Evolutionary conservation across 352 stramenopile species (phyloP), one percentile per base, ranked within the genome.

Genomic region (Aphanomyces astaci): DNA sequence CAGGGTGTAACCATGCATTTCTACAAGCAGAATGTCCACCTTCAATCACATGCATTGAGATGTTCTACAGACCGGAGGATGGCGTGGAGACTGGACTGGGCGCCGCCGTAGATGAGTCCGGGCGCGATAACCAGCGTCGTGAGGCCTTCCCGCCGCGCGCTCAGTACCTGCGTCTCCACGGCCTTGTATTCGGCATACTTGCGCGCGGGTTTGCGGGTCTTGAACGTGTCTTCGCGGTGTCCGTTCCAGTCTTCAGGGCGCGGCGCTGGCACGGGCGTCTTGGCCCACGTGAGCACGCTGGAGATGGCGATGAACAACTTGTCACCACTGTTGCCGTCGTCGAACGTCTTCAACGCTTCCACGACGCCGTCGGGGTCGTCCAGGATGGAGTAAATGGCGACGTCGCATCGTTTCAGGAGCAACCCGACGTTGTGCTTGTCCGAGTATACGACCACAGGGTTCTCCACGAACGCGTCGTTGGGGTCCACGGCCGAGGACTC

Each of bases 151-250:
- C 78, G 83, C 25, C 81, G 68, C 3, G 87, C 82, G 9, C 81
- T 90, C 48, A 95, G 66, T 27, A 94, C 85, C 64, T 94, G 88
- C 9, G 88, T 93, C 74, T 96, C 88, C 25, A 75, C 71, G 11
- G 82, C 89, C 72, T 94, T 94, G 49, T 93, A 78, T 22, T 91
- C 81, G 39, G 81, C 72, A 66, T 84, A 94, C 60, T 80, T 81
- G 19, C 77, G 74, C 17, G 82, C 78, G 5, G 86, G 84, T 45
- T 90, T 90, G 57, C 87, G 76, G 19, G 76, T 81, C 64, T 91
- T 92, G 75, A 94, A 95, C 45, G 80, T 76, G 65, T 88, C 79
- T 75, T 94, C 87, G 1, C 74, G 71, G 62, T 93, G 82, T 11
- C 76, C 75, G 0, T 73, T 52, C 3, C 71, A 72, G 11, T 75